Evolutionary conservation across 371 early-diverging fungal species (phyloP).

Genomic region (Mortierella sp.): DNA sequence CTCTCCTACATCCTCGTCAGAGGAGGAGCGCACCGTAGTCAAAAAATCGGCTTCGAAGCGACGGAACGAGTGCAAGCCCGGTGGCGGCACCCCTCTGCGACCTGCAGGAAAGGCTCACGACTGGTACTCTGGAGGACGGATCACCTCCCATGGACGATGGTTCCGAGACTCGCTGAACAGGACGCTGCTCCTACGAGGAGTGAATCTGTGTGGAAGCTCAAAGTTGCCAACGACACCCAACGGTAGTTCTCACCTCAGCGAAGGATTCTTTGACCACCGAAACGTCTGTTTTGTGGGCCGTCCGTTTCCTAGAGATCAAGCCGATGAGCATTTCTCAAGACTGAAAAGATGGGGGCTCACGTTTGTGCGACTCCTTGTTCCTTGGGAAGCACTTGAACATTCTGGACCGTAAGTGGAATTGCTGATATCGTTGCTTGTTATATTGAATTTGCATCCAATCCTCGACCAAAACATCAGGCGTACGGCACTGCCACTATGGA

Average conservation of each 20-base stretch:
- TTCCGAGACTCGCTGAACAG: constrained; percentile 66
- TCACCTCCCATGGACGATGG: constrained; percentile 57
- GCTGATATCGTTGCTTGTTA: not conserved
- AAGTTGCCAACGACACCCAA: constrained; percentile 71
- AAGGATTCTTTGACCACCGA: constrained; percentile 73
- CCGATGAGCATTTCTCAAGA: constrained; percentile 78
- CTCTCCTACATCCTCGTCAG: constrained; percentile 12
- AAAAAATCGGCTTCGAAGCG: constrained; percentile 10
- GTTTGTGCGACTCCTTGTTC: constrained; percentile 74
- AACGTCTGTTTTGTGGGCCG: constrained; percentile 73
- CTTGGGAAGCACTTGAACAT: constrained; percentile 89
- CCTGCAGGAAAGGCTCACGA: constrained; percentile 53
- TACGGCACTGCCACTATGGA: too few species aligned
- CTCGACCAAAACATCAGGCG: too few species aligned
- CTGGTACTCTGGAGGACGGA: constrained; percentile 51
- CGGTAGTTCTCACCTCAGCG: constrained; percentile 64
- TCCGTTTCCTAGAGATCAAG: constrained; percentile 83
- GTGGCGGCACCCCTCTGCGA: constrained; percentile 18
- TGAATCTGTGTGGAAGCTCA: constrained; percentile 73
- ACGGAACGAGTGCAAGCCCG: constrained; percentile 15
- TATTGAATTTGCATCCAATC: too few species aligned
- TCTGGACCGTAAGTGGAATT: constrained; percentile 60
- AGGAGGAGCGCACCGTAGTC: constrained; percentile 12
- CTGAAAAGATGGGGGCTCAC: constrained; percentile 84
- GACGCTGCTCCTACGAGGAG: constrained; percentile 67